Evolutionary conservation across 2,329 filamentous ascomycete genomes (phyloP).

Genomic region (Chlorencoelia australis): DNA sequence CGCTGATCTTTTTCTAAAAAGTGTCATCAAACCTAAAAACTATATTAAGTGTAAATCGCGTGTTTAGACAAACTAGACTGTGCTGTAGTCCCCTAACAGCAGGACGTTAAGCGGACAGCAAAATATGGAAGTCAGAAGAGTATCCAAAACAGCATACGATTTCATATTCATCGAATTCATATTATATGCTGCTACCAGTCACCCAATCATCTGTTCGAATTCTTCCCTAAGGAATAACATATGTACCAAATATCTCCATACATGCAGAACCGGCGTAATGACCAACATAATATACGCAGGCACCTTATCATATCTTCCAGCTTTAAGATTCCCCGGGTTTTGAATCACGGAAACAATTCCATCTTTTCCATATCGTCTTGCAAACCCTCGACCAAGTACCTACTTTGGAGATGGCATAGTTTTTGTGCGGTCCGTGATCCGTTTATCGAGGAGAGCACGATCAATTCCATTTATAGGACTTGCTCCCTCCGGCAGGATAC

Average conservation of each 20-base stretch:
- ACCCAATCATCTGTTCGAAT: slow-evolving; percentile 22
- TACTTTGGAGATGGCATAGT: slow-evolving; percentile 12
- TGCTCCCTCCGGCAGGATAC: neutral
- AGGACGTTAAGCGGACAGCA: too few species aligned
- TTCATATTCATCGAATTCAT: too few species aligned
- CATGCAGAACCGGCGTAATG: too few species aligned
- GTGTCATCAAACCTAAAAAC: too few species aligned
- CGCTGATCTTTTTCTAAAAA: too few species aligned
- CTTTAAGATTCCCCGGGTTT: slow-evolving; percentile 15
- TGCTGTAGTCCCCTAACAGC: too few species aligned
- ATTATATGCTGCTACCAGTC: too few species aligned
- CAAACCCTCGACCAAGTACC: slow-evolving; percentile 14
- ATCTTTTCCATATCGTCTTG: slow-evolving; percentile 9
- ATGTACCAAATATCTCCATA: slow-evolving; percentile 13
- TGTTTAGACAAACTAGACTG: too few species aligned
- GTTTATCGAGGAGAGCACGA: neutral
- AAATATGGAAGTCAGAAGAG: too few species aligned
- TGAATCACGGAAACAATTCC: slow-evolving; percentile 6
- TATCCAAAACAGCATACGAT: too few species aligned
- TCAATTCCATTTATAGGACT: neutral
- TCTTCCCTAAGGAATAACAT: slow-evolving; percentile 38
- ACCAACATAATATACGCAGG: slow-evolving; percentile 7
- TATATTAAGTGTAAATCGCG: too few species aligned
- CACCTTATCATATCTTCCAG: neutral
- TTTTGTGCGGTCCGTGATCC: neutral